phyloP scores from a whole-genome alignment of 1,284 basidiomycete species.

The Trichosporon coremiiforme region DNA sequence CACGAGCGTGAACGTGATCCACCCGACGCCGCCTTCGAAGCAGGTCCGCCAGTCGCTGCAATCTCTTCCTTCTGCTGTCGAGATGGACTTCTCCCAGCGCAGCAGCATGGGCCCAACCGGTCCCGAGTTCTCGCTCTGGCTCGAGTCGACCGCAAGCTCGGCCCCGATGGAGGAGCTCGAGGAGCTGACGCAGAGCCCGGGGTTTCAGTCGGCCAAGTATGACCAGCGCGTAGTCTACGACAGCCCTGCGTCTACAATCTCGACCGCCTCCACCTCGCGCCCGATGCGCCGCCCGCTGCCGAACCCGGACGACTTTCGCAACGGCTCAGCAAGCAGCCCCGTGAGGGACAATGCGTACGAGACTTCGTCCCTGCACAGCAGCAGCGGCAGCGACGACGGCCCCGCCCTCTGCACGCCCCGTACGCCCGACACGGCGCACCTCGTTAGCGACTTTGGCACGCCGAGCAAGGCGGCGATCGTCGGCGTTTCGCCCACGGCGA shows the following conservation, averaged over 20 bases:
- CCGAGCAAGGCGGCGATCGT: neutral
- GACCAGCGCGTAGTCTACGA: constrained; percentile 12
- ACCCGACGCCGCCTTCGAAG: neutral
- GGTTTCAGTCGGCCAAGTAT: constrained; percentile 10
- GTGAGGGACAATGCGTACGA: constrained; percentile 14
- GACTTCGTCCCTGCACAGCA: constrained; percentile 15
- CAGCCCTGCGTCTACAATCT: neutral
- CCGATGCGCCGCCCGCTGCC: constrained; percentile 10
- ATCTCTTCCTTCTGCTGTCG: neutral
- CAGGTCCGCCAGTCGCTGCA: neutral
- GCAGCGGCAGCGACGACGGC: constrained; percentile 25
- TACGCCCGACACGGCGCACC: constrained; percentile 27
- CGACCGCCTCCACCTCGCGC: constrained; percentile 11
- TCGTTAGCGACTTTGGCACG: constrained; percentile 18
- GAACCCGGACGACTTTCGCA: constrained; percentile 15
- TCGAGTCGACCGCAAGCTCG: constrained; percentile 18
- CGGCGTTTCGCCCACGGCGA: neutral
- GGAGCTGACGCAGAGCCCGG: constrained; percentile 7
- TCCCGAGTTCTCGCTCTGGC: constrained; percentile 18
- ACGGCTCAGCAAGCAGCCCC: neutral
- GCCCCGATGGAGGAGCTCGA: constrained; percentile 20
- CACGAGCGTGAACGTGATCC: constrained; percentile 4
- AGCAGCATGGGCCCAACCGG: constrained; percentile 15
- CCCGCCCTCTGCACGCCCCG: constrained; percentile 27
- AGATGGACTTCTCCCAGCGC: constrained; percentile 10